phyloP scores from a whole-genome alignment of 75 land plant genomes.

The Cryptomeria japonica region DNA sequence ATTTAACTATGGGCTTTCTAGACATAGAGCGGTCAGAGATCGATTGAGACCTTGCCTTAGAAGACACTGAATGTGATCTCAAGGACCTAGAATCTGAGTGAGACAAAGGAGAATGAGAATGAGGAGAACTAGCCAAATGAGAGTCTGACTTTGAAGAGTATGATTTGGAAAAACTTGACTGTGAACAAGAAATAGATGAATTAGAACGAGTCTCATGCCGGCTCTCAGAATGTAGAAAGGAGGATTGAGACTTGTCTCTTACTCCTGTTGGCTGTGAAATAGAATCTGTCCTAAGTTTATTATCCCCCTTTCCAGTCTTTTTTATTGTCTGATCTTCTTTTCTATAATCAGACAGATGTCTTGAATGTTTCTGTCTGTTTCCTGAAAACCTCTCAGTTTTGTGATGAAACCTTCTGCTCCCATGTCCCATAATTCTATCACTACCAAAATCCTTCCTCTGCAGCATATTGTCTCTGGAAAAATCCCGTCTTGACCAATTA shows the following conservation, averaged over 20 bases:
- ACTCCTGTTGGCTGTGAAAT: background rate
- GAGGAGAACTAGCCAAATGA: slow-evolving; percentile 20
- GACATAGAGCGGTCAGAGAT: slow-evolving; percentile 8
- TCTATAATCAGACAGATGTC: background rate
- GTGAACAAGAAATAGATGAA: background rate
- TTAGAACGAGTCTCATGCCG: slow-evolving; percentile 1
- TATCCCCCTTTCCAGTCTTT: slow-evolving; percentile 11
- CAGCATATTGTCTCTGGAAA: background rate
- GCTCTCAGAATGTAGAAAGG: slow-evolving; percentile 17
- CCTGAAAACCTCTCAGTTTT: slow-evolving; percentile 9
- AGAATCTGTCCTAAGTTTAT: slow-evolving; percentile 6
- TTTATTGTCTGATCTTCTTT: slow-evolving; percentile 14
- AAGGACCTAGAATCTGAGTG: slow-evolving; percentile 21
- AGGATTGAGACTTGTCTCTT: slow-evolving; percentile 20
- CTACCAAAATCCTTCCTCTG: background rate
- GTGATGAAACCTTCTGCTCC: slow-evolving; percentile 4
- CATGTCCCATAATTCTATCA: slow-evolving; percentile 12
- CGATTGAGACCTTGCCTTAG: slow-evolving; percentile 12
- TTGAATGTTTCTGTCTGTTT: background rate
- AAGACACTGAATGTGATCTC: slow-evolving; percentile 24
- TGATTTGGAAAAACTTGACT: slow-evolving; percentile 2
- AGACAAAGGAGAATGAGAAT: slow-evolving; percentile 23
- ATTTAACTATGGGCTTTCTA: slow-evolving; percentile 18
- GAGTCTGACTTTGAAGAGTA: background rate
- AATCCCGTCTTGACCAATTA: slow-evolving; percentile 6